Base-by-base conservation (phyloP, 2,329 filamentous ascomycete genomes). In the Sarocladium kiliense region DNA sequence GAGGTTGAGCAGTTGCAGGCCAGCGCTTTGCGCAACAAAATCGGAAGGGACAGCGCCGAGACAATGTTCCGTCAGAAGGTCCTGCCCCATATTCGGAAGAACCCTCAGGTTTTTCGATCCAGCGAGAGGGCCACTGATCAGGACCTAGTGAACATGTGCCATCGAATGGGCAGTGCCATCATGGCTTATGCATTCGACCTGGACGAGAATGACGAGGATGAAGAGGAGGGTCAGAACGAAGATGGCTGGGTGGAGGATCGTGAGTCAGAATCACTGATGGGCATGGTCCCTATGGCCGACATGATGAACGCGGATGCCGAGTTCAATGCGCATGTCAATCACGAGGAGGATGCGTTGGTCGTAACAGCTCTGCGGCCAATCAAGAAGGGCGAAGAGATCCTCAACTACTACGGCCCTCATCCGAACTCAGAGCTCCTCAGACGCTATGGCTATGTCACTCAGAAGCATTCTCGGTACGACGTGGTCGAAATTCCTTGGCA, bases 181-280 rank as follows among this genome's bases (percentile, higher is more conserved):
- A 95, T 96, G 91, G 87, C 91, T 0, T 96, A 96, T 66, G 91
- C 91, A 0, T 96, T 96, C 66, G 91, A 96, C 61, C 80, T 96
- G 6, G 81, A 83, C 49, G 76, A 75, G 7, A 73, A 77, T 0
- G 80, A 84, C 3, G 77, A 84, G 3, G 76, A 82, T 0, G 68
- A 74, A 0, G 79, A 84, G 21, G 81, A 84, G 16, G 77, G 81
- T 2, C 80, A 85, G 2, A 80, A 84, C 12, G 74, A 80, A 6
- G 84, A 85, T 23, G 84, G 82, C 42, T 87, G 86, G 74, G 77
- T 87, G 1, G 84, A 86, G 56, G 85, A 88, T 55, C 77, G 78
- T 53, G 77, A 85, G 2, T 76, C 75, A 9, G 76, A 76, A 59
- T 72, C 75, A 1, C 72, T 79, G 66, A 89, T 96, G 71, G 91